Conservation (phyloP, 352 stramenopile genomes). For the Phytophthora quininea region DNA sequence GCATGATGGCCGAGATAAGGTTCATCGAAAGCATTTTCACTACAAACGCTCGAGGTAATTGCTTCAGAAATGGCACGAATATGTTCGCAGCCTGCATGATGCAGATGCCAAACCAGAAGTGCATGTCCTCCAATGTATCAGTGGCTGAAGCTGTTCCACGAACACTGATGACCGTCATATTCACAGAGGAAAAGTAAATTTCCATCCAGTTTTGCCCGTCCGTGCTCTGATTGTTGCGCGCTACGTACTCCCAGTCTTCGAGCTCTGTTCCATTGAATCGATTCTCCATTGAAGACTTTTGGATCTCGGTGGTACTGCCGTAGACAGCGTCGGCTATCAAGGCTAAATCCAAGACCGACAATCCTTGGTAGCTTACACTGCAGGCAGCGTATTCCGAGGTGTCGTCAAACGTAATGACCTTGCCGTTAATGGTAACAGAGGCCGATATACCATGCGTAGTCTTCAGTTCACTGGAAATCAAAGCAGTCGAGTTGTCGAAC, state of each 20-base stretch:
- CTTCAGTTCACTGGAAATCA: conserved; percentile 29
- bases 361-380: conserved; percentile 59
- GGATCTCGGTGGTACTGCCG: conserved; percentile 63
- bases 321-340: conserved; percentile 83
- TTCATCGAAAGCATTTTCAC: conserved; percentile 80
- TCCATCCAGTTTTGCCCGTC: conserved; percentile 85
- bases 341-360: conserved; percentile 78
- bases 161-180: conserved; percentile 85
- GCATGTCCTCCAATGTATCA: conserved; percentile 83
- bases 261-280: conserved; percentile 81
- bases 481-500: conserved; percentile 49
- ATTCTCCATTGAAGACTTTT: conserved; percentile 65
- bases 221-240: conserved; percentile 69
- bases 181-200: conserved; percentile 75
- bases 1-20: conserved; percentile 69
- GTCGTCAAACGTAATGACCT: conserved; percentile 53
- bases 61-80: conserved; percentile 86
- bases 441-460: conserved; percentile 32
- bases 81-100: conserved; percentile 86
- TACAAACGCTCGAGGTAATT: conserved; percentile 71
- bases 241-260: conserved; percentile 72
- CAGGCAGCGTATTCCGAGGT: conserved; percentile 76
- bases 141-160: conserved; percentile 80
- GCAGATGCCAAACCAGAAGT: conserved; percentile 88
- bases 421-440: conserved; percentile 46